phyloP scores from a whole-genome alignment of 305 asterid species.

The Fraxinus floribunda region DNA sequence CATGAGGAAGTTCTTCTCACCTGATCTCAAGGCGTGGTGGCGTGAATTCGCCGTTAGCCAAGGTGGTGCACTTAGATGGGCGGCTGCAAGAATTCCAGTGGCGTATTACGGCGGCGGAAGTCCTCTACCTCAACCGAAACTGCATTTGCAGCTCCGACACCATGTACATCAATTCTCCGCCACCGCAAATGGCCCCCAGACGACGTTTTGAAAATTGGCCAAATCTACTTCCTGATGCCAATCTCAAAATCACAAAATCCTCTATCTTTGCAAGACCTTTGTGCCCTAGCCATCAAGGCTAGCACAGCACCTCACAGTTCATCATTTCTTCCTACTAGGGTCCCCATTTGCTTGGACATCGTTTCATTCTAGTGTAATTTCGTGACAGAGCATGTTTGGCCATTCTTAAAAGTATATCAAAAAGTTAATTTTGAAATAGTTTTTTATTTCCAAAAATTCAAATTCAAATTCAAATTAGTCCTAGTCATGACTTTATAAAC shows the following conservation, averaged over 20 bases:
- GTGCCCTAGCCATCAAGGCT: conserved; percentile 50
- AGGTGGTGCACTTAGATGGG: conserved; percentile 41
- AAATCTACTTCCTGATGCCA: conserved; percentile 61
- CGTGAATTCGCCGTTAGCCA: conserved; percentile 19
- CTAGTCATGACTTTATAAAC: not conserved
- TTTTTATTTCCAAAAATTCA: not conserved
- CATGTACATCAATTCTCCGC: conserved; percentile 27
- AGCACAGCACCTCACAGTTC: conserved; percentile 24
- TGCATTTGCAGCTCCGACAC: conserved; percentile 47
- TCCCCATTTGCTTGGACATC: not conserved
- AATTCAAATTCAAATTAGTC: not conserved
- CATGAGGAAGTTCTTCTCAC: conserved; percentile 19
- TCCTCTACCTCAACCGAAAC: conserved; percentile 34
- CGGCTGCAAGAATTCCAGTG: conserved; percentile 39
- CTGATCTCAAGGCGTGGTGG: conserved; percentile 11
- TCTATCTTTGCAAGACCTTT: conserved; percentile 39
- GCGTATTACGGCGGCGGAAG: conserved; percentile 32
- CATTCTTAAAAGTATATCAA: not conserved
- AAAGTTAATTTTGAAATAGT: not conserved
- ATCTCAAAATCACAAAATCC: conserved; percentile 35
- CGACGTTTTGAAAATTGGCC: conserved; percentile 41
- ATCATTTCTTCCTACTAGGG: not conserved
- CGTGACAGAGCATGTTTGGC: not conserved
- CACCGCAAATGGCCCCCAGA: conserved; percentile 32
- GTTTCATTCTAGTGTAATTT: not conserved